Base-by-base conservation (phyloP, 1,284 basidiomycete genomes). In the Peniophora sp. region DNA sequence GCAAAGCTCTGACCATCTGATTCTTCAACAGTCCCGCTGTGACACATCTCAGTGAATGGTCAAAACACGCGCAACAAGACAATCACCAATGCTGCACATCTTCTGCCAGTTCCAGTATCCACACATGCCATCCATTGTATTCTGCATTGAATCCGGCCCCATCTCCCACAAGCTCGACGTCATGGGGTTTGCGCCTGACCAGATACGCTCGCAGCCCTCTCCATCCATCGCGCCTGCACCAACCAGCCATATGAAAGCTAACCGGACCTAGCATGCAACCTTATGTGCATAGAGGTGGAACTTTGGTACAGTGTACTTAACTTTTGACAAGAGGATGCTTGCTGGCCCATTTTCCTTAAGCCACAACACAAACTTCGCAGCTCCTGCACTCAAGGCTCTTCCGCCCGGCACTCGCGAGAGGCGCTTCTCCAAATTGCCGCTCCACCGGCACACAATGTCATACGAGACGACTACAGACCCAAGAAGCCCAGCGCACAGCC, bases 401-500 rank as follows among this genome's bases (percentile, higher is more conserved):
- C 43, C 42, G 3, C n/a, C 11, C 1, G 56, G 54, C 23, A 58
- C 39, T 11, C 41, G 22, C 1, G 11, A 5, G 11, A 58, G 32
- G 11, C 58, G 58, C 8, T 52, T 36, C 17, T 17, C 24, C 3
- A 55, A 52, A n/a, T 27, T 54, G 42, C 10, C 20, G 44, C 20
- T 22, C 47, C 47, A 54, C 34, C 52, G 53, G 47, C 51, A 54
- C 1, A 50, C 50, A 9, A 54, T 54, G 24, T 52, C 27, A 9
- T 51, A 51, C 0, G 64, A 64, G 0, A 66, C 41, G 5, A 68
- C 49, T 3, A 66, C 24, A 1, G 22, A 24, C 3, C 54, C 20
- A 51, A 41, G 9, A 53, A 54, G 1, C 47, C 9, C 3, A 67
- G 47, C 6, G 58, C 60, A 1, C 54, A 51, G 12, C 60, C 55